Base-by-base conservation (phyloP, 352 stramenopile genomes). In the Peronospora tabacina region DNA sequence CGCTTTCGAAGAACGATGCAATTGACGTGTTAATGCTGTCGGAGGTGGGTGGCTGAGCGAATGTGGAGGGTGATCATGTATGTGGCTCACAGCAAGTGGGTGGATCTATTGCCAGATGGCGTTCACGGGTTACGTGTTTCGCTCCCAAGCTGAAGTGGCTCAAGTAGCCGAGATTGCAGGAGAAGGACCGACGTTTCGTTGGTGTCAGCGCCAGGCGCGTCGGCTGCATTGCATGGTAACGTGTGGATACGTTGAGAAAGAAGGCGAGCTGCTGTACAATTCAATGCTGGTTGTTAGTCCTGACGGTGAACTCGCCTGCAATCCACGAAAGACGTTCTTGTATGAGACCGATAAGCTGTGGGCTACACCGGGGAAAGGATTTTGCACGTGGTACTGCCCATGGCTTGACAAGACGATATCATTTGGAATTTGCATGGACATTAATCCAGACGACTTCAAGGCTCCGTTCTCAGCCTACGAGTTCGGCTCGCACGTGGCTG, bases 381-480 rank as follows among this genome's bases (percentile, higher is more conserved):
- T 93, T 58, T 61, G 12, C 24, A 72, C 68, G 19, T 92, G 75
- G 75, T 49, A 78, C 56, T 92, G 82, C 37, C 72, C 79, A 30
- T 89, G 77, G 76, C 72, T 93, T 12, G 28, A 81, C 53, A 80
- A 82, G 58, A 77, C 67, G 5, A 84, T 92, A 15, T 85, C 76
- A 2, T 90, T 92, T 52, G 82, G 83, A 32, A 90, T 94, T 52
- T 94, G 83, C 55, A 94, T 94, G 83, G 83, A 94, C 60, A 92
- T 94, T 50, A 94, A 94, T 47, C 84, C 84, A 15, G 60, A 87
- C 44, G 73, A 91, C 58, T 92, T 94, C 46, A 64, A 58, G 19
- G 60, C 84, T 36, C 64, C 76, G 8, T 90, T 85, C 40, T 66
- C 69, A 1, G 62, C 58, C 10, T 91, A 74, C 44, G 83, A 92